Conservation (phyloP, 345 rosid species). For the Brassica juncea region DNA sequence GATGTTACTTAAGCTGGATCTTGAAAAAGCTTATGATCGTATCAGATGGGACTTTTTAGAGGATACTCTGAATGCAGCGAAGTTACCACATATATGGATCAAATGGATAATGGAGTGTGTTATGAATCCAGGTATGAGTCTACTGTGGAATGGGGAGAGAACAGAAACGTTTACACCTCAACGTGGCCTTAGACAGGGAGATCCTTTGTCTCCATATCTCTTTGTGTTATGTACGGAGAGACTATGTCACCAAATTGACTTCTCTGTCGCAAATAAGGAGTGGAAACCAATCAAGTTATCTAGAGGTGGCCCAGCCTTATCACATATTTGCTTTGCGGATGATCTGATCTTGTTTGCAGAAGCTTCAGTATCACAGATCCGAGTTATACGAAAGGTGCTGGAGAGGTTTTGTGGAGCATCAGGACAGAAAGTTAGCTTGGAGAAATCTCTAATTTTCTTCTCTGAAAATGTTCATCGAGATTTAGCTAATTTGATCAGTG, state of each 20-base stretch:
- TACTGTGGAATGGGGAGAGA: too few relatives aligned
- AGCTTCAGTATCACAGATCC: neutral
- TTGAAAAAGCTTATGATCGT: neutral
- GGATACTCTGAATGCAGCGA: neutral
- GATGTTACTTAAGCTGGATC: neutral
- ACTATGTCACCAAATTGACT: too few relatives aligned
- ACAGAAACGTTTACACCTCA: too few relatives aligned
- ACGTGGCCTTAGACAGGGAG: too few relatives aligned
- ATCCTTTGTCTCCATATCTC: too few relatives aligned
- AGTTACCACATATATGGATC: neutral
- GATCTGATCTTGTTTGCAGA: neutral
- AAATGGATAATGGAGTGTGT: neutral
- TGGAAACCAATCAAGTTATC: neutral
- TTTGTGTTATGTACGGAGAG: too few relatives aligned
- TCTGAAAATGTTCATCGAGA: neutral
- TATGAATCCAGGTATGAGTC: too few relatives aligned
- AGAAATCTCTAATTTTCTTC: neutral
- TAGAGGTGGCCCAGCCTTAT: neutral
- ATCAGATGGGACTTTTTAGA: neutral
- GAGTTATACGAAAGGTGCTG: neutral
- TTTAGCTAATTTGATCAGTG: too few relatives aligned
- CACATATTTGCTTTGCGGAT: neutral
- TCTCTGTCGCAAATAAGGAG: too few relatives aligned
- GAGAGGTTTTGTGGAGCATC: neutral
- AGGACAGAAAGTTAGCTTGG: neutral